A percentile compares a stretch with the other conserved stretches of the same genome.
phyloP scores from a whole-genome alignment of 345 rosid genomes.

The Mangifera indica region DNA sequence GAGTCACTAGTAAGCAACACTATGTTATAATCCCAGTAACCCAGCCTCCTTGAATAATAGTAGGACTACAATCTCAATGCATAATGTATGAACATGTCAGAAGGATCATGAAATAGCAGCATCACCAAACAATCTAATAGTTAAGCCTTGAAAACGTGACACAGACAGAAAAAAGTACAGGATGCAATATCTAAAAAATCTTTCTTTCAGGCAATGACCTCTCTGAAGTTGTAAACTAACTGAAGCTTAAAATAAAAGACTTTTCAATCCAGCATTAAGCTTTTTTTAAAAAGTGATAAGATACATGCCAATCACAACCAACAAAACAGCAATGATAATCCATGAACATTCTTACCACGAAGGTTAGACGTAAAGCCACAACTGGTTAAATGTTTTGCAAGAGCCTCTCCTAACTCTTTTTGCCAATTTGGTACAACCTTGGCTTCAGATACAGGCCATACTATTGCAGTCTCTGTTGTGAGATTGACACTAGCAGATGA shows the following conservation, averaged over 20 bases:
- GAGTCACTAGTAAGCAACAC: background rate
- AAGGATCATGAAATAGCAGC: constrained; percentile 2
- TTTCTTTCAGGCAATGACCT: background rate
- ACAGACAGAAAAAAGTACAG: background rate
- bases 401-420: constrained; percentile 74
- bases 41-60: background rate
- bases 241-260: background rate
- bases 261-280: background rate
- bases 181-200: background rate
- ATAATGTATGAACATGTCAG: background rate
- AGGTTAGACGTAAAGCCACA: constrained; percentile 82
- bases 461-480: constrained; percentile 86
- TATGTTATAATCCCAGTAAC: background rate
- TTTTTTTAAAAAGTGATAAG: background rate
- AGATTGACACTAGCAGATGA: constrained; percentile 86
- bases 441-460: constrained; percentile 88
- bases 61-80: background rate
- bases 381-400: constrained; percentile 79
- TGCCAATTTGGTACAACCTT: constrained; percentile 74
- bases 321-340: background rate
- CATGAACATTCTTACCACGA: constrained; percentile 55
- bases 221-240: background rate
- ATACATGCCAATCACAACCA: constrained; percentile 8
- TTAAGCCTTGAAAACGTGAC: constrained; percentile 3
- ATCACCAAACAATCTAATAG: background rate